phyloP scores from a whole-genome alignment of 2,329 filamentous ascomycete species.

The Pseudogymnoascus sp. region DNA sequence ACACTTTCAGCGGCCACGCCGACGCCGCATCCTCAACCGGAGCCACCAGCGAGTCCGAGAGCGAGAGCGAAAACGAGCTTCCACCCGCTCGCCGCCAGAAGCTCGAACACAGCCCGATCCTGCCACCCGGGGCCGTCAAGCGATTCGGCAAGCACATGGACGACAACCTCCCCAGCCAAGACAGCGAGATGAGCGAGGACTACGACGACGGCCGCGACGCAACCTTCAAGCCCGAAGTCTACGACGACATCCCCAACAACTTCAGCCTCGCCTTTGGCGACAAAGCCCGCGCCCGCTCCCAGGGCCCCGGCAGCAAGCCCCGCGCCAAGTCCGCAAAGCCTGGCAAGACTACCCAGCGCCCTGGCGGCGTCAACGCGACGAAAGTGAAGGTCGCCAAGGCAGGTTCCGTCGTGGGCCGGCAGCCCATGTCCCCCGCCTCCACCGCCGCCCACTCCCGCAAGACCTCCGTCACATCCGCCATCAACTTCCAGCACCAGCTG shows the following conservation, averaged over 20 bases:
- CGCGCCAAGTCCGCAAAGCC: conserved; percentile 37
- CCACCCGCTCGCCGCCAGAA: conserved; percentile 52
- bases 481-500: conserved; percentile 53
- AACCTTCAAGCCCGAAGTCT: conserved; percentile 23
- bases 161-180: conserved; percentile 46
- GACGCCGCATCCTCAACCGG: conserved; percentile 78
- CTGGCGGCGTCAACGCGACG: conserved; percentile 31
- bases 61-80: conserved; percentile 55
- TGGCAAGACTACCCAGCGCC: conserved; percentile 12
- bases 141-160: conserved; percentile 40
- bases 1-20: conserved; percentile 83
- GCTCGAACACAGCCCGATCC: conserved; percentile 43
- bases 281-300: conserved; percentile 33
- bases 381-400: conserved; percentile 33
- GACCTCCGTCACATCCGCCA: conserved; percentile 58
- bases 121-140: conserved; percentile 35
- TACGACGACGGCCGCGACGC: conserved; percentile 37
- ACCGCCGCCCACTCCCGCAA: conserved; percentile 65
- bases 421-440: conserved; percentile 54
- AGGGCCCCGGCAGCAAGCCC: conserved; percentile 32
- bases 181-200: conserved; percentile 46
- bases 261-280: conserved; percentile 10
- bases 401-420: conserved; percentile 29
- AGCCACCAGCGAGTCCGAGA: conserved; percentile 71
- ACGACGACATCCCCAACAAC: conserved; percentile 16